Evolutionary conservation across 208 protist genomes (phyloP).

Genomic region (Leishmania major): DNA sequence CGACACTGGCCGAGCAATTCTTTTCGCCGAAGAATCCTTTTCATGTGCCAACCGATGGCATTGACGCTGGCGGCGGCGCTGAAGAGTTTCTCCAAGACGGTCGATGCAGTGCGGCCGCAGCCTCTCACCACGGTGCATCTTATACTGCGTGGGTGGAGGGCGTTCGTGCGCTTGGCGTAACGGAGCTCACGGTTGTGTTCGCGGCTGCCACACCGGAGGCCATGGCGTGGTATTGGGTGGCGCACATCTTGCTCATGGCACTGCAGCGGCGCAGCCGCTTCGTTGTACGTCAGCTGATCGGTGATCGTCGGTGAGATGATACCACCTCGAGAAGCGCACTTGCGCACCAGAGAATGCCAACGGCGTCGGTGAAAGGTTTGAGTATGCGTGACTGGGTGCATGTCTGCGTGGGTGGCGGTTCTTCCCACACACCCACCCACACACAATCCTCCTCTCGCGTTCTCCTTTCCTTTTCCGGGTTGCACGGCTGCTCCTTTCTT

Average conservation of each 20-base stretch:
- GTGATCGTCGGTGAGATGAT: neutral
- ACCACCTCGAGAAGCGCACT: neutral
- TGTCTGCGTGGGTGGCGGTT: neutral
- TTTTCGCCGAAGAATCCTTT: constrained; percentile 30
- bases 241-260: constrained; percentile 44
- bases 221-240: constrained; percentile 58
- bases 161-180: constrained; percentile 27
- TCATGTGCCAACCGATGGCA: neutral
- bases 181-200: constrained; percentile 59
- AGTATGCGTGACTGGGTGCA: neutral
- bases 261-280: constrained; percentile 23
- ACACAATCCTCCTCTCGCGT: neutral
- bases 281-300: constrained; percentile 27
- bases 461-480: too few species aligned
- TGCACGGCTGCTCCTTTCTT: neutral
- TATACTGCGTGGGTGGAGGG: constrained; percentile 15
- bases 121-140: constrained; percentile 8
- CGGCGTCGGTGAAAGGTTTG: neutral
- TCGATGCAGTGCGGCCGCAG: neutral
- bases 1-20: constrained; percentile 54
- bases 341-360: neutral
- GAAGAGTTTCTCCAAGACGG: neutral
- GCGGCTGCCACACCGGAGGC: constrained; percentile 44
- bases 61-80: neutral
- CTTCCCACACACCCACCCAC: neutral